Evolutionary conservation across 768 basidiomycete species (phyloP), one percentile per base, ranked within the genome.

Genomic region (Amyloporia xantha): DNA sequence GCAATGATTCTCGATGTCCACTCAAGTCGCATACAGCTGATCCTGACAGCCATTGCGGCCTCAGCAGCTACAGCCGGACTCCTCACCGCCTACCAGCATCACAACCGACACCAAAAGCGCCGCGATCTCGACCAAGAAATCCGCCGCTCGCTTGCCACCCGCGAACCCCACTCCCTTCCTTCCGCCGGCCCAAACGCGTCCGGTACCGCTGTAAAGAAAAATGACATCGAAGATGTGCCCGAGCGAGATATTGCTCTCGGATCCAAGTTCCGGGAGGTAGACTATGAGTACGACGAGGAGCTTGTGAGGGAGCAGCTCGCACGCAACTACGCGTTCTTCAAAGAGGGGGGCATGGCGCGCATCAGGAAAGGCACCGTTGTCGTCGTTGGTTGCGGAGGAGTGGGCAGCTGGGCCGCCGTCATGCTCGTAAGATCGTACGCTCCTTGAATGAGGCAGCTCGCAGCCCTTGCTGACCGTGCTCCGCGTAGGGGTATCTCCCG

Each of bases 401-500:
- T 99, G 0, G 96, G 96, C 0, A 93, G 90, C 61, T 95, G 92
- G 90, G 88, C 84, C 30, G 92, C 93, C 13, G 79, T 95, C 26
- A 95, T 95, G 95, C 79, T 92, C 23, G 84, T 82, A 39, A 71
- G 93, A 63, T 93, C 91, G 88, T 93, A 61, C 62, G 89, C 79
- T 28, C 49, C 43, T 44, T 24, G 35, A 26, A 19, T 25, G 15
- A 24, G 7, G 13, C 33, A n/a, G 36, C 48, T 25, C n/a, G 24
- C 28, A 19, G 10, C n/a, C 6, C n/a, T 5, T 33, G 35, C 17
- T 42, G 48, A 37, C 35, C 17, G 21, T 7, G 15, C 12, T 5
- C 5, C 11, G 21, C 57, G 13, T 55, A 89, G 88, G 28, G 88
- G 89, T 23, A 74, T 91, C 19, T 78, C 82, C 21, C 81, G 77